Conservation (phyloP, 2,329 filamentous ascomycete genomes). For the Cladosporium austrohemisphaericum region DNA sequence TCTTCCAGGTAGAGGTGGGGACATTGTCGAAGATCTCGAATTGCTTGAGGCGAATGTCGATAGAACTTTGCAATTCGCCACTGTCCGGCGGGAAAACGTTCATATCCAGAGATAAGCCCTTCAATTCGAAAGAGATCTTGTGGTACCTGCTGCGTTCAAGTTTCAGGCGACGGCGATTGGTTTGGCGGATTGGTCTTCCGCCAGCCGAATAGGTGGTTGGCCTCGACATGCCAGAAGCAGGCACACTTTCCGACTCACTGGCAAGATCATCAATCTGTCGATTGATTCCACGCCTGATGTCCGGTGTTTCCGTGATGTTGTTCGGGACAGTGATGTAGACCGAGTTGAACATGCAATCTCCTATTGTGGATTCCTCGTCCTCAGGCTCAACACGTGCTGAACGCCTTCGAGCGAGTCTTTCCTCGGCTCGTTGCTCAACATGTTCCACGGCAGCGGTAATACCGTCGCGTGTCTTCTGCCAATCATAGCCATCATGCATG, state of each 20-base stretch:
- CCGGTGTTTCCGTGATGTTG: conserved; percentile 71
- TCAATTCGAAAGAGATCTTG: conserved; percentile 92
- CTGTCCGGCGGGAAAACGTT: conserved; percentile 71
- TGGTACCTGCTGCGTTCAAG: conserved; percentile 83
- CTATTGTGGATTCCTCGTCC: conserved; percentile 81
- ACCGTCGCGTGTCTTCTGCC: conserved; percentile 78
- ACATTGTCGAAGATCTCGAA: conserved; percentile 93
- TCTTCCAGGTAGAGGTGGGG: conserved; percentile 95
- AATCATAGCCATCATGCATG: conserved; percentile 95
- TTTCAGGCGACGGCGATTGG: conserved; percentile 51
- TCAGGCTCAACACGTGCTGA: conserved; percentile 55
- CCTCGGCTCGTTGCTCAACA: conserved; percentile 76
- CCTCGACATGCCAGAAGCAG: conserved; percentile 61
- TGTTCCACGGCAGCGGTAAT: conserved; percentile 86
- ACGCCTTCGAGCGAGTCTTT: conserved; percentile 61
- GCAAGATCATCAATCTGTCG: conserved; percentile 78
- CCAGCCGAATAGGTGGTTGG: conserved; percentile 48
- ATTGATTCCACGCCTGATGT: conserved; percentile 81
- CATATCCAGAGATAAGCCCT: conserved; percentile 77
- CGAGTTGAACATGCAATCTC: conserved; percentile 96
- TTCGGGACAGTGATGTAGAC: conserved; percentile 93
- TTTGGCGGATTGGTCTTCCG: conserved; percentile 25
- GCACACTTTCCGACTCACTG: conserved; percentile 86
- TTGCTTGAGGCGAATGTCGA: conserved; percentile 77
- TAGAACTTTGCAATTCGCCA: conserved; percentile 79